Percentiles rank a stretch among this genome's conserved stretches.
phyloP scores from a whole-genome alignment of 495 filamentous ascomycete genomes.

The Cercophora newfieldiana region DNA sequence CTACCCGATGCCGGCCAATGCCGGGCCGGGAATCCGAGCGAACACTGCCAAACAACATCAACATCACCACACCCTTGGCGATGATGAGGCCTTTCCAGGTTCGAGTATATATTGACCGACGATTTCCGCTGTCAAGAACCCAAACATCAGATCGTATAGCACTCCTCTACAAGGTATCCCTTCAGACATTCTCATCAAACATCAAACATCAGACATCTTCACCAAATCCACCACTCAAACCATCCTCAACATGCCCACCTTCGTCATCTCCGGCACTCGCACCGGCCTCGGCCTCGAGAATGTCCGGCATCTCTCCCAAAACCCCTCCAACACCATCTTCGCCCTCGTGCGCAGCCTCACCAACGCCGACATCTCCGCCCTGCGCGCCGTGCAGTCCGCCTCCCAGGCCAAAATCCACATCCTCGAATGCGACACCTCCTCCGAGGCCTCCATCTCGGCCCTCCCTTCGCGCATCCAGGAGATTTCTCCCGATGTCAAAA shows the following conservation, averaged over 20 bases:
- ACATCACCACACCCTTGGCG: not conserved
- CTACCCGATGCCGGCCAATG: too few species aligned
- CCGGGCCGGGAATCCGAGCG: not conserved
- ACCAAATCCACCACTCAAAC: not conserved
- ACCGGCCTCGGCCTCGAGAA: constrained; percentile 54
- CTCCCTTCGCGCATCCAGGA: constrained; percentile 25
- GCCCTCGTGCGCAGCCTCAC: constrained; percentile 44
- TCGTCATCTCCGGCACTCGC: constrained; percentile 53
- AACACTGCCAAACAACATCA: not conserved
- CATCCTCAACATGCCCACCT: constrained; percentile 46
- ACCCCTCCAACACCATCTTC: constrained; percentile 45
- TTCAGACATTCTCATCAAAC: not conserved
- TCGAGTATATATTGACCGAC: not conserved
- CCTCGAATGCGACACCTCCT: constrained; percentile 44
- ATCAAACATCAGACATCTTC: too few species aligned
- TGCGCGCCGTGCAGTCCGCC: constrained; percentile 26
- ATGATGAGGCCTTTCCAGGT: too few species aligned
- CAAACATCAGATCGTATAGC: not conserved
- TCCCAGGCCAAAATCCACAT: constrained; percentile 28
- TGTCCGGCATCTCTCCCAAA: constrained; percentile 46
- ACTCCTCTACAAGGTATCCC: not conserved
- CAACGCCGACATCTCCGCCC: constrained; percentile 26
- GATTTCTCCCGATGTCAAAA: constrained; percentile 26
- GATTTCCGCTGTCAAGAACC: not conserved
- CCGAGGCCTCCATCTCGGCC: constrained; percentile 30